These are phyloP conservation scores for Flagelloscypha sp. DNA, from an alignment of 768 basidiomycete genomes.

Conservation along the genomic window DNA sequence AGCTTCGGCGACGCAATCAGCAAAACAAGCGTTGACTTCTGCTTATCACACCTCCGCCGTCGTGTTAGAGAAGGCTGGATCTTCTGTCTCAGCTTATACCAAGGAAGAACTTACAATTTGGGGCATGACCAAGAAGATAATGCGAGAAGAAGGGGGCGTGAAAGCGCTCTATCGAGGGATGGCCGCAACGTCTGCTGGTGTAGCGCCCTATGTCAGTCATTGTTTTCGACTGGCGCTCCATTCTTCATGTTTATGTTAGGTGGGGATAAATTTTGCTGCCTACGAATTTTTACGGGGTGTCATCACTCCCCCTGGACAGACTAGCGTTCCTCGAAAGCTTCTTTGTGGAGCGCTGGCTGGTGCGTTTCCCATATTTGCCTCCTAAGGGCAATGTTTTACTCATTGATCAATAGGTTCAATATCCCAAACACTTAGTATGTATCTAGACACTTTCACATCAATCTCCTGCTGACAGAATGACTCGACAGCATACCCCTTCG, in stretches of 20 bases:
- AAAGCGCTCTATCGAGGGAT: conserved; percentile 82
- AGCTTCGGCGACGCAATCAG: conserved; percentile 16
- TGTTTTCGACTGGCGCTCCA: too few species aligned
- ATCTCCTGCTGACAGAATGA: too few species aligned
- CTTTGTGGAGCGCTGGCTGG: conserved; percentile 83
- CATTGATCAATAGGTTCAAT: conserved; percentile 52
- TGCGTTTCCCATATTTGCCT: conserved; percentile 19
- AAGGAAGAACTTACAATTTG: conserved; percentile 59
- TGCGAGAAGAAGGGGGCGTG: conserved; percentile 88
- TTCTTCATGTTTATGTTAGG: too few species aligned
- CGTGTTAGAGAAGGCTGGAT: conserved; percentile 16
- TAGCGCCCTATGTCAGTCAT: conserved; percentile 85
- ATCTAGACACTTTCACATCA: too few species aligned
- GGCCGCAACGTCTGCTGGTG: conserved; percentile 76
- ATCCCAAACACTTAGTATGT: conserved; percentile 89
- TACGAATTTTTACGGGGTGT: conserved; percentile 77
- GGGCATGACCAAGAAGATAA: conserved; percentile 87
- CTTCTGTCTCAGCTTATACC: conserved; percentile 29
- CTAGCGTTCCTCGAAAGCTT: conserved; percentile 58
- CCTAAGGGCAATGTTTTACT: not conserved
- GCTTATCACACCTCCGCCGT: conserved; percentile 50
- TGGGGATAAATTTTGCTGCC: conserved; percentile 88
- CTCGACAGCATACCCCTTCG: conserved; percentile 96
- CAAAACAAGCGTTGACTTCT: conserved; percentile 33
- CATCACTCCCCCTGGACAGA: conserved; percentile 79